phyloP scores from a whole-genome alignment of 1,284 basidiomycete genomes.

The Puccinia coronata region DNA sequence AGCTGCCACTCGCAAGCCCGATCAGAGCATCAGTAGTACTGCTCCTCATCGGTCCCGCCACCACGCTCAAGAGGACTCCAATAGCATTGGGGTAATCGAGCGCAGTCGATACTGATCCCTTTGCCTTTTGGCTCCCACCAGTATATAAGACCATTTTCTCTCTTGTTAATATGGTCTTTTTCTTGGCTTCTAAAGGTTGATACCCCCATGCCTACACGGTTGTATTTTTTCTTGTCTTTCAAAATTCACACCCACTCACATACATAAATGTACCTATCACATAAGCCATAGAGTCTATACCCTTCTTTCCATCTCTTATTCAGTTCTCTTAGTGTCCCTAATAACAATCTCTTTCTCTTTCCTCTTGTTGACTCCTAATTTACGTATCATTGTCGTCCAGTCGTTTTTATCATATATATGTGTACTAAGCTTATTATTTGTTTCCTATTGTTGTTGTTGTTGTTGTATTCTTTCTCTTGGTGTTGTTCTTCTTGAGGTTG shows the following conservation, averaged over 20 bases:
- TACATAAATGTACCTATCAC: too few relatives aligned
- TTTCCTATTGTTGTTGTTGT: neutral
- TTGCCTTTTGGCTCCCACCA: neutral
- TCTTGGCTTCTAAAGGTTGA: neutral
- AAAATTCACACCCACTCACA: too few relatives aligned
- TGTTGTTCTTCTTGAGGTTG: neutral
- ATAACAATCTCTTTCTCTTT: neutral
- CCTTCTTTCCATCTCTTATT: neutral
- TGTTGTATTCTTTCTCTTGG: constrained; percentile 3
- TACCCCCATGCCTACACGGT: neutral
- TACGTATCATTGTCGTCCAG: neutral
- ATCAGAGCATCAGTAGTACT: neutral
- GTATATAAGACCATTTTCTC: neutral
- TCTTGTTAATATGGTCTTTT: neutral
- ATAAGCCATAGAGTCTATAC: neutral
- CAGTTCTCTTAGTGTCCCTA: neutral
- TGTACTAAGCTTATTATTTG: too few relatives aligned
- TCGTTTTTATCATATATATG: neutral
- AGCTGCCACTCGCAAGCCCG: neutral
- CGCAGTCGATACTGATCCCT: constrained; percentile 11
- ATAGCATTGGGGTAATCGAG: neutral
- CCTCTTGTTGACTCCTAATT: neutral
- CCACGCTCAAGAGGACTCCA: neutral
- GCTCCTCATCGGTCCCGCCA: neutral
- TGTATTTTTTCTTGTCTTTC: neutral